These are phyloP conservation scores for Aspergillus pseudoviridinutans DNA, from an alignment of 2,329 filamentous ascomycete genomes.

Conservation along the genomic window DNA sequence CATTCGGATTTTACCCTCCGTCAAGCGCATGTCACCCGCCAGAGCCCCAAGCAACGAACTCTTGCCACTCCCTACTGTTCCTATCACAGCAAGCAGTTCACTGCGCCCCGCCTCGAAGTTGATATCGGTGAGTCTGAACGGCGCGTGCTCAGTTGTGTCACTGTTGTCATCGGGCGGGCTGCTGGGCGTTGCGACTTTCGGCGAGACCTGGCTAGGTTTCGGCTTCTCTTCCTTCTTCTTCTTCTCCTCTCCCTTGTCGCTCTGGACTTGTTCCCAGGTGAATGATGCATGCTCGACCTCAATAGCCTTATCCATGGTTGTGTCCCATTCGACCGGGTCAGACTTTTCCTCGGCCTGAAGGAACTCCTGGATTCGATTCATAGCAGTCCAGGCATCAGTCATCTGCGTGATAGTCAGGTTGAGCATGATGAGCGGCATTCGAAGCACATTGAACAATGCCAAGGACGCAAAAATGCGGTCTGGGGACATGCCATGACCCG, in stretches of 20 bases:
- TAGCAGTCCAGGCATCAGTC: slow-evolving; percentile 78
- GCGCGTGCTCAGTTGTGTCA: slow-evolving; percentile 18
- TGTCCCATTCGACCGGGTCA: slow-evolving; percentile 61
- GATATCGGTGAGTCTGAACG: slow-evolving; percentile 40
- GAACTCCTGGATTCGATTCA: slow-evolving; percentile 81
- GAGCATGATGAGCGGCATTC: slow-evolving; percentile 80
- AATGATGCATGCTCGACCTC: slow-evolving; percentile 50
- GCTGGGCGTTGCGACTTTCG: slow-evolving; percentile 1
- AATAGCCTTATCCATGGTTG: slow-evolving; percentile 52
- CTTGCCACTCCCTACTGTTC: slow-evolving; percentile 71
- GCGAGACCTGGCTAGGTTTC: not conserved
- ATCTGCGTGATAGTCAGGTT: slow-evolving; percentile 82
- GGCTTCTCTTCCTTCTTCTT: slow-evolving; percentile 5
- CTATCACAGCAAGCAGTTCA: slow-evolving; percentile 55
- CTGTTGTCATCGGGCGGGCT: not conserved
- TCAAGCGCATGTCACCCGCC: slow-evolving; percentile 76
- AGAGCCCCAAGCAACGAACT: slow-evolving; percentile 79
- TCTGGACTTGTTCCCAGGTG: slow-evolving; percentile 55
- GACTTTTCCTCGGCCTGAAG: slow-evolving; percentile 75
- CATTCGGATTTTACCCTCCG: slow-evolving; percentile 81
- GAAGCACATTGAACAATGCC: slow-evolving; percentile 82
- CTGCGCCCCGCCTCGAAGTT: slow-evolving; percentile 25
- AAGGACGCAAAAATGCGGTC: slow-evolving; percentile 84
- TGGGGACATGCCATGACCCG: slow-evolving; percentile 61
- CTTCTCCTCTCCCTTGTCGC: slow-evolving; percentile 14